Percentiles rank a stretch among this genome's conserved stretches.
phyloP scores from a whole-genome alignment of 176 grass and related monocot species.

The Triticum urartu region DNA sequence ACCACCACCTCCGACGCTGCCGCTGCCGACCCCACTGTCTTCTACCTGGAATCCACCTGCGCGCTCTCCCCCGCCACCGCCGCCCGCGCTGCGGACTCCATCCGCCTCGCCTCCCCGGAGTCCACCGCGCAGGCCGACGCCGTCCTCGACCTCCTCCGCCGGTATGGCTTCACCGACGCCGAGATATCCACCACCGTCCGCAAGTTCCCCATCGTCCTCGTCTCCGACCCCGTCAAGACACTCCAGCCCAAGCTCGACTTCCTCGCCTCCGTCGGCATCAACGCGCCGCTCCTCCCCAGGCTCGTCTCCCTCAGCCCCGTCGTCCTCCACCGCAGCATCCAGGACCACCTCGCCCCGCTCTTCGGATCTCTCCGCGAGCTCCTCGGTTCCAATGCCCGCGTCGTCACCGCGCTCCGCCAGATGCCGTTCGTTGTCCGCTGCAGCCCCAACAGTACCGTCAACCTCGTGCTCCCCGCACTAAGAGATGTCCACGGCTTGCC shows the following conservation, averaged over 20 bases:
- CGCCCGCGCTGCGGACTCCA: not conserved
- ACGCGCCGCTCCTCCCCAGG: slow-evolving; percentile 4
- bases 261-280: slow-evolving; percentile 33
- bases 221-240: not conserved
- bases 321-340: slow-evolving; percentile 34
- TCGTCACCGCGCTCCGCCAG: slow-evolving; percentile 12
- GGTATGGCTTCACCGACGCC: slow-evolving; percentile 31
- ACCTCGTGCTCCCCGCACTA: not conserved
- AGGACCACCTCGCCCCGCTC: slow-evolving; percentile 28
- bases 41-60: slow-evolving; percentile 21
- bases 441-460: not conserved
- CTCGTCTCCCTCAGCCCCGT: slow-evolving; percentile 16
- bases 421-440: slow-evolving; percentile 12
- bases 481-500: slow-evolving; percentile 25
- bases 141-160: slow-evolving; percentile 31
- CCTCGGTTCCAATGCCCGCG: slow-evolving; percentile 21
- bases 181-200: slow-evolving; percentile 18
- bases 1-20: not conserved
- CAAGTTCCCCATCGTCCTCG: slow-evolving; percentile 9
- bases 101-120: not conserved
- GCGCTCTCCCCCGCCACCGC: slow-evolving; percentile 10
- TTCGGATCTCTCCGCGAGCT: slow-evolving; percentile 33
- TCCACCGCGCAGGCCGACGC: slow-evolving; percentile 12
- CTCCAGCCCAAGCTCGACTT: slow-evolving; percentile 52
- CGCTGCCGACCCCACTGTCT: not conserved